phyloP scores from a whole-genome alignment of 345 rosid species.

The Psidium friedrichsthalianum region DNA sequence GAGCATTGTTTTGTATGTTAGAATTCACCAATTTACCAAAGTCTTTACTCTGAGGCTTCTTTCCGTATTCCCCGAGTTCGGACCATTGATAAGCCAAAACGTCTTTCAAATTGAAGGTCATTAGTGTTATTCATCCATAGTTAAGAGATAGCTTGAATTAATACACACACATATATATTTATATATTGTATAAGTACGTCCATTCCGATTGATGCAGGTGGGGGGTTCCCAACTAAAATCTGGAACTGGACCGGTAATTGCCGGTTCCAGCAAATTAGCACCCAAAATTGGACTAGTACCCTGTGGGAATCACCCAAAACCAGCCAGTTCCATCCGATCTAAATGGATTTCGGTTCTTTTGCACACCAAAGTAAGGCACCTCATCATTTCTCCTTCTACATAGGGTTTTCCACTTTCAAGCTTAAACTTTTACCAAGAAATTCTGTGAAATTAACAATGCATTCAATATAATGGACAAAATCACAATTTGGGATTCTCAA shows the following conservation, averaged over 20 bases:
- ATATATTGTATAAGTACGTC: too few relatives aligned
- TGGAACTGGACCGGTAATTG: too few relatives aligned
- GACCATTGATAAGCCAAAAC: conserved; percentile 12
- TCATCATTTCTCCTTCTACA: background rate
- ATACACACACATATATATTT: too few relatives aligned
- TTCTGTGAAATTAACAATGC: background rate
- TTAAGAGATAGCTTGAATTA: background rate
- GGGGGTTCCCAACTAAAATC: too few relatives aligned
- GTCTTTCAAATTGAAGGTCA: background rate
- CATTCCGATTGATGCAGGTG: too few relatives aligned
- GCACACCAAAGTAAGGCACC: background rate
- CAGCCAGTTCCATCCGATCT: too few relatives aligned
- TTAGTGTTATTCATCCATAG: background rate
- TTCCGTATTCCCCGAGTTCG: conserved; percentile 41
- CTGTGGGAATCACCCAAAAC: too few relatives aligned
- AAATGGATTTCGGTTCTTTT: too few relatives aligned
- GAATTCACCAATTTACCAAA: conserved; percentile 78
- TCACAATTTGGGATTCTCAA: background rate
- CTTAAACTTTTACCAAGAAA: background rate
- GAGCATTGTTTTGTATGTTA: conserved; percentile 48
- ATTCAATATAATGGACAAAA: background rate
- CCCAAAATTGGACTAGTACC: too few relatives aligned
- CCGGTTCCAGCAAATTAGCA: too few relatives aligned
- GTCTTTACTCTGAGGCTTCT: conserved; percentile 76
- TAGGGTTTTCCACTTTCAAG: background rate